A percentile compares a stretch with the other conserved stretches of the same genome.
Conservation (phyloP, 495 filamentous ascomycete species). For the Penicillium fimorum region DNA sequence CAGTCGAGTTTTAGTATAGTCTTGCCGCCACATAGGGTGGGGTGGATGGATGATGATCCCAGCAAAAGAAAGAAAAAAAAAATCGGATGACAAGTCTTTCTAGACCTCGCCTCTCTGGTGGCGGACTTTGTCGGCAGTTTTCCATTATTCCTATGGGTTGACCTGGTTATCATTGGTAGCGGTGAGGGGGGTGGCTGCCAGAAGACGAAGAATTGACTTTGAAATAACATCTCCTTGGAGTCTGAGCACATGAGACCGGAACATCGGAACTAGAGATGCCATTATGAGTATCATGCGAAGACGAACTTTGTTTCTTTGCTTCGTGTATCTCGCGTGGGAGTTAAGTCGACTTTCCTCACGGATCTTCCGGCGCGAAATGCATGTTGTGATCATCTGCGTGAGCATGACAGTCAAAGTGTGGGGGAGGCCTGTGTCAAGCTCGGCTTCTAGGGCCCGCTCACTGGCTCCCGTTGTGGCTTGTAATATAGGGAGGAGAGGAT, state of each 20-base stretch:
- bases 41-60: not conserved
- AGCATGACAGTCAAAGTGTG: slow-evolving; percentile 7
- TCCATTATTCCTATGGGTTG: not conserved
- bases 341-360: slow-evolving; percentile 10
- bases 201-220: slow-evolving; percentile 26
- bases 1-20: slow-evolving; percentile 5
- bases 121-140: not conserved
- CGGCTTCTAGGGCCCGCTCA: slow-evolving; percentile 4
- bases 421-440: slow-evolving; percentile 1
- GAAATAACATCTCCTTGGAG: not conserved
- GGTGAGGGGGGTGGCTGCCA: slow-evolving; percentile 16
- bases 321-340: slow-evolving; percentile 4
- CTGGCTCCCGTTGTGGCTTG: slow-evolving; percentile 12
- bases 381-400: slow-evolving; percentile 8
- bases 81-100: not conserved
- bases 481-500: not conserved
- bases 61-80: not conserved
- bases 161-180: slow-evolving; percentile 7
- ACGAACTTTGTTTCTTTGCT: not conserved
- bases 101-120: slow-evolving; percentile 7
- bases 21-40: not conserved
- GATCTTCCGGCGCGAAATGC: slow-evolving; percentile 5
- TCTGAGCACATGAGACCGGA: slow-evolving; percentile 19
- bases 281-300: slow-evolving; percentile 15
- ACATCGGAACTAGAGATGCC: slow-evolving; percentile 18